Evolutionary conservation across 208 protist species (phyloP), one percentile per base, ranked within the genome.

Genomic region (Leptomonas seymouri): DNA sequence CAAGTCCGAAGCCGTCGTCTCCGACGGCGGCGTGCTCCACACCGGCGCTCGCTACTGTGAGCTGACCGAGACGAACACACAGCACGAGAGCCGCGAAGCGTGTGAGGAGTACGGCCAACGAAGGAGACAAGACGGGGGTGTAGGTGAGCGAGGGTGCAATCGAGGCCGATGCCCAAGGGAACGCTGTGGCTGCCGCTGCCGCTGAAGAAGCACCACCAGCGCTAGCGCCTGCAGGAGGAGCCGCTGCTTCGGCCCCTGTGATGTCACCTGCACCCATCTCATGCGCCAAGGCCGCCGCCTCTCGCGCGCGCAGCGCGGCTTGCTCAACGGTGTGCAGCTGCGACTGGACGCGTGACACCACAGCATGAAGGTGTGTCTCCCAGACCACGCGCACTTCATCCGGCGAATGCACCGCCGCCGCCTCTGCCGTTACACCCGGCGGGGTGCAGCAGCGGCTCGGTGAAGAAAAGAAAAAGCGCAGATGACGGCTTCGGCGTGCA

Each of bases 241-340:
- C 7, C 2, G 30, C 36, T 45, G 34, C 54, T 5, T 60, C 55
- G 21, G 11, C 12, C 14, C 8, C 2, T 27, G 28, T 2, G 14
- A 15, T 12, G 28, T 20, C 54, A 30, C 25, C 1, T 34, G 9
- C 28, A 21, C 16, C 16, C 16, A 21, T 31, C 25, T 48, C 41
- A 14, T 31, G 8, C 9, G 36, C 39, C 2, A 21, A 2, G 1
- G 58, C 58, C 7, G 50, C 20, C 23, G 18, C 59, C 1, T 67
- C 61, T 1, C 61, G 44, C 5, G 31, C 11, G 1, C 36, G 49
- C 14, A 12, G 15, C 1, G 83, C 74, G 21, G 77, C 60, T 11
- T 82, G 72, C 55, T 72, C 64, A 14, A 60, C 46, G 44, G 62
- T 53, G 9, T 67, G 64, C 61, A 73, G 55, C 41, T 68, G 67